Percentiles rank a stretch among this genome's conserved stretches.
These are phyloP conservation scores for Quercus tomentella DNA, from an alignment of 331 rosid species.

Conservation along the genomic window DNA sequence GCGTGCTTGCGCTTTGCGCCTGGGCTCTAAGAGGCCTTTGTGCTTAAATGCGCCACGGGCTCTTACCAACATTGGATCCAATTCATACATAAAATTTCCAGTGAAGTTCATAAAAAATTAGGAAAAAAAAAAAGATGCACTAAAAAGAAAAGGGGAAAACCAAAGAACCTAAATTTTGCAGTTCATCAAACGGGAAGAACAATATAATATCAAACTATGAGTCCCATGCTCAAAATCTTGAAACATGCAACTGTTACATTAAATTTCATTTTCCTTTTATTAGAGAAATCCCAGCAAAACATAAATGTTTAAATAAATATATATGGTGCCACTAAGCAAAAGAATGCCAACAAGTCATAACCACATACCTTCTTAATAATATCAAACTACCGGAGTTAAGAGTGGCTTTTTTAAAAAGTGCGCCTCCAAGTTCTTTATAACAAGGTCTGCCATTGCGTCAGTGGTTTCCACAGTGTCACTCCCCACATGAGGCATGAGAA, in stretches of 20 bases:
- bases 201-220: no score
- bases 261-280: background rate
- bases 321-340: background rate
- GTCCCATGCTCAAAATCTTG: background rate
- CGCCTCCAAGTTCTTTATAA: constrained; percentile 60
- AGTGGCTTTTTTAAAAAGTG: constrained; percentile 46
- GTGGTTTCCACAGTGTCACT: constrained; percentile 61
- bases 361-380: background rate
- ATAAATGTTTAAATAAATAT: background rate
- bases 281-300: background rate
- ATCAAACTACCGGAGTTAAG: constrained; percentile 45
- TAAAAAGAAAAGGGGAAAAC: no score
- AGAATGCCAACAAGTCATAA: background rate
- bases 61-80: no score
- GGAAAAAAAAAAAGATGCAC: no score
- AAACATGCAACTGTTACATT: background rate
- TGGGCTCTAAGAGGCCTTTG: no score
- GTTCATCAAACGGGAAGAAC: no score
- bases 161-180: no score
- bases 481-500: constrained; percentile 62
- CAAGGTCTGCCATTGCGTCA: constrained; percentile 64
- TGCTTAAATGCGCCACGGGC: no score
- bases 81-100: no score
- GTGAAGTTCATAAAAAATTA: no score
- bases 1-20: no score